Conservation (phyloP, 495 filamentous ascomycete species). For the Podospora didyma region DNA sequence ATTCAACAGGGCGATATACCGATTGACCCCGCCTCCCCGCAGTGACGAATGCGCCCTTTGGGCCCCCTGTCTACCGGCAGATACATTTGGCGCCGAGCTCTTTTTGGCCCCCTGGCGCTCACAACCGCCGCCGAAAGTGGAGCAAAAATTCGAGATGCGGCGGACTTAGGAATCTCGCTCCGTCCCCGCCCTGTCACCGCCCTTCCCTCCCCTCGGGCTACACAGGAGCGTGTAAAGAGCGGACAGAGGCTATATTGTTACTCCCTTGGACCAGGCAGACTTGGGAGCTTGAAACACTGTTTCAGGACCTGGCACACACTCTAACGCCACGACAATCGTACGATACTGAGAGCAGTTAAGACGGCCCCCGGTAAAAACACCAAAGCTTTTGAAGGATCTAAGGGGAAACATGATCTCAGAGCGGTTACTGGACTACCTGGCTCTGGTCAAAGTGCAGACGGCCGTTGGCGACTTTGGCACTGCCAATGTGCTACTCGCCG, state of each 20-base stretch:
- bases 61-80: background rate
- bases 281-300: background rate
- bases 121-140: background rate
- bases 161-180: too few species aligned
- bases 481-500: slow-evolving; percentile 13
- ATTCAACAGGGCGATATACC: too few species aligned
- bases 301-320: background rate
- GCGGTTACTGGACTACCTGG: slow-evolving; percentile 14
- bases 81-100: background rate
- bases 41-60: background rate
- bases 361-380: background rate
- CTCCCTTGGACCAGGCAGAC: background rate
- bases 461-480: slow-evolving; percentile 8
- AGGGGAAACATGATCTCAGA: slow-evolving; percentile 22
- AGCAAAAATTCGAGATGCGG: too few species aligned
- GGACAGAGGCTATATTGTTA: background rate
- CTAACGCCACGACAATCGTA: background rate
- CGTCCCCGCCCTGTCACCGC: too few species aligned
- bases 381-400: background rate
- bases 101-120: background rate
- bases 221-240: background rate
- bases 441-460: slow-evolving; percentile 18
- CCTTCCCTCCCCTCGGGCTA: too few species aligned
- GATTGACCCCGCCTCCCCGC: too few species aligned
- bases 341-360: background rate